Base-by-base conservation (phyloP, 495 filamentous ascomycete species). In the Aspergillus hancockii region DNA sequence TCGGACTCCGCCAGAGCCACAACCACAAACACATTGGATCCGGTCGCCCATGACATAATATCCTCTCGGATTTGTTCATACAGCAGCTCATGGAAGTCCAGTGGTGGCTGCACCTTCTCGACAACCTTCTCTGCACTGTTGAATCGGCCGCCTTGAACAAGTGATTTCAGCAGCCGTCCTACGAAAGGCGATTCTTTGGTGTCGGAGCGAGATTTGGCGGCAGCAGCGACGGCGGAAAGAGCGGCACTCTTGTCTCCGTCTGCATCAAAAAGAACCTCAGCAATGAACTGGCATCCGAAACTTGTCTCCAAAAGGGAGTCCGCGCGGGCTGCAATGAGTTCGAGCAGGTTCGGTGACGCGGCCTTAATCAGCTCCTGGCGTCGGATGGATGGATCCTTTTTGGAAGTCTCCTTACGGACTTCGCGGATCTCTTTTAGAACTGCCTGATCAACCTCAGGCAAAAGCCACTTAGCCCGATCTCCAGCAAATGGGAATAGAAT, bases 101-200 rank as follows among this genome's bases (percentile, higher is more conserved):
- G 79, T n/a, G 86, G 76, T 8, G 92, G 91, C n/a, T 89, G 81
- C 18, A 87, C 79, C 57, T 84, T 83, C 65, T 85, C 84, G 46
- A 96, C 75, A 49, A 79, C 82, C 71, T 89, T 90, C 3, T 80
- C 78, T 34, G 78, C 81, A 22, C 77, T 79, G 74, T 97, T 91
- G 70, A 88, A 98, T 23, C 82, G 85, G 10, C 95, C 94, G 21
- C 94, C 93, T 32, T 88, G 83, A 25, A 97, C 89, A 1, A 99
- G 81, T 0, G 87, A 87, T 74, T 96, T 97, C 60, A 96, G 82
- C 86, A 97, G 89, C 51, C 90, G 85, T n/a, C 91, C 90, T 2
- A 86, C 88, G 56, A 84, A 81, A 3, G 91, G 76, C 0, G 81
- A 81, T 54, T 83, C 80, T 46, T 75, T 68, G 9, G 76, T 67